Conservation (phyloP, 352 stramenopile genomes). For the Globisporangium parvum region DNA sequence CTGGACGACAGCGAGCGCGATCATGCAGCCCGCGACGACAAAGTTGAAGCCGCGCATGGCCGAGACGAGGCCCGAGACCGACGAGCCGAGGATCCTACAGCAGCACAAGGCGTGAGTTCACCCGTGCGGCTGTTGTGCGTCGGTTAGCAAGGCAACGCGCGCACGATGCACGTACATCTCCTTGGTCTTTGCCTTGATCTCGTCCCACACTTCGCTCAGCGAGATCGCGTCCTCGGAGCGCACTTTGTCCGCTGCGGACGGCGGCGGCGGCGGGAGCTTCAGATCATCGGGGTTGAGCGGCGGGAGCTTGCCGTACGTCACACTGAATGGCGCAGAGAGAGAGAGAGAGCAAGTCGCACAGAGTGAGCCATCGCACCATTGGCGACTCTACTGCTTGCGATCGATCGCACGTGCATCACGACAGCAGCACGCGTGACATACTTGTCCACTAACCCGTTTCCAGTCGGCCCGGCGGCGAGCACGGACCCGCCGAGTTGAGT, state of each 20-base stretch:
- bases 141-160: too few species aligned
- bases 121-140: neutral
- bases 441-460: slow-evolving; percentile 47
- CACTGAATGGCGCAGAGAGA: slow-evolving; percentile 17
- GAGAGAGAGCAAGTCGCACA: neutral
- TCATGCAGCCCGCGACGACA: slow-evolving; percentile 65
- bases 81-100: slow-evolving; percentile 72
- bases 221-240: slow-evolving; percentile 63
- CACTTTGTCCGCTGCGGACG: slow-evolving; percentile 71
- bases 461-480: slow-evolving; percentile 50
- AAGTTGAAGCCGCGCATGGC: slow-evolving; percentile 79
- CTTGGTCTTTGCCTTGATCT: slow-evolving; percentile 74
- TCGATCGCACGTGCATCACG: neutral
- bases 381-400: neutral
- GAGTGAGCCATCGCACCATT: neutral
- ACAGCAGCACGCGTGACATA: slow-evolving; percentile 16
- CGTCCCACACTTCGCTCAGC: slow-evolving; percentile 77
- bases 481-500: slow-evolving; percentile 49
- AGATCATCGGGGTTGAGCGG: slow-evolving; percentile 83
- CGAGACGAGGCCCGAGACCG: slow-evolving; percentile 68
- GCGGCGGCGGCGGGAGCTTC: slow-evolving; percentile 69
- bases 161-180: slow-evolving; percentile 50
- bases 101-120: neutral
- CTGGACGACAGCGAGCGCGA: slow-evolving; percentile 59
- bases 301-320: slow-evolving; percentile 71